Percentiles rank a stretch among this genome's conserved stretches.
phyloP scores from a whole-genome alignment of 768 basidiomycete species.

The Agaricus blazei region DNA sequence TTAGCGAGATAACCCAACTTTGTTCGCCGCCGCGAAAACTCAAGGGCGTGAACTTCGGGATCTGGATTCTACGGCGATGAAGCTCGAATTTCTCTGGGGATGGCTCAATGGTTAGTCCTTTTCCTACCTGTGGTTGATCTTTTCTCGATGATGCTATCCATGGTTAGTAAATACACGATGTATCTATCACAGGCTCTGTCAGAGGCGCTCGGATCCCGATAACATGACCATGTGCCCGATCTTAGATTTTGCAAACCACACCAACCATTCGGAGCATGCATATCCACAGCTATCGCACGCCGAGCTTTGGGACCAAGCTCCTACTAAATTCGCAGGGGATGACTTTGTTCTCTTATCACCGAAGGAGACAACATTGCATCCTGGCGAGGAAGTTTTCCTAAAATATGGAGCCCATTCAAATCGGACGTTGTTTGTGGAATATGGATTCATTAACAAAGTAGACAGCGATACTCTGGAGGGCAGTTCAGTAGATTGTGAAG shows the following conservation, averaged over 20 bases:
- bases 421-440: constrained; percentile 76
- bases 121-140: neutral
- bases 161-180: constrained; percentile 85
- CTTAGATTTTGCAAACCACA: constrained; percentile 89
- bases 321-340: constrained; percentile 31
- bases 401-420: constrained; percentile 82
- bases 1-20: constrained; percentile 16
- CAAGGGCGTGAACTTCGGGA: constrained; percentile 1
- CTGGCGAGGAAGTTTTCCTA: constrained; percentile 67
- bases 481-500: constrained; percentile 41
- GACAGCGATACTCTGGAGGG: constrained; percentile 19
- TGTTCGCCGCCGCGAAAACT: constrained; percentile 6
- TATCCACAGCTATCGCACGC: constrained; percentile 31
- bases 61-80: constrained; percentile 13
- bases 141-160: neutral
- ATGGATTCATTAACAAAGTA: constrained; percentile 69
- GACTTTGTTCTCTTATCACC: constrained; percentile 51
- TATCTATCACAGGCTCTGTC: constrained; percentile 62
- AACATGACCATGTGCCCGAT: constrained; percentile 88
- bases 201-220: constrained; percentile 48
- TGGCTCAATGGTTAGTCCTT: constrained; percentile 78
- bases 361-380: constrained; percentile 28
- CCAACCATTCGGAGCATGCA: constrained; percentile 35
- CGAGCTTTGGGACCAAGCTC: constrained; percentile 31
- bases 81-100: constrained; percentile 70